These are phyloP conservation scores for Nematocida homosporus DNA, from an alignment of 371 early-diverging fungal genomes.

Conservation along the genomic window DNA sequence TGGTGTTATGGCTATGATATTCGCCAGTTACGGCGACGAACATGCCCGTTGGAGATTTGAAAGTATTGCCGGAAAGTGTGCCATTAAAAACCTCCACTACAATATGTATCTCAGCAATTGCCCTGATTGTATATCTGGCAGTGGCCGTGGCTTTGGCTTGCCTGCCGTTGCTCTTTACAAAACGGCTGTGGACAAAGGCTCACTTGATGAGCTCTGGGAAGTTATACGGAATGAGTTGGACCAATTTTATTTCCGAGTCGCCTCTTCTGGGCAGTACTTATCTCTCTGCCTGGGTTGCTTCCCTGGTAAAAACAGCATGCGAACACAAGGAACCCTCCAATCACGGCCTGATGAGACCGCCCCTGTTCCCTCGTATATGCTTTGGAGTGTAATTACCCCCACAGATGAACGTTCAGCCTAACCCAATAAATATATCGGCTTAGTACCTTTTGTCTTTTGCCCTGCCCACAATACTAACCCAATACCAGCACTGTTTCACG, in stretches of 20 bases:
- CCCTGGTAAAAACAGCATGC: no score
- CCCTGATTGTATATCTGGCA: no score
- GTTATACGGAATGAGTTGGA: no score
- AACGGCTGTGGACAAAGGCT: no score
- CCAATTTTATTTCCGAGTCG: no score
- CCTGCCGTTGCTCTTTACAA: no score
- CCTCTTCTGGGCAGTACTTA: no score
- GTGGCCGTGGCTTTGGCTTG: no score
- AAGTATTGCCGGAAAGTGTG: background rate
- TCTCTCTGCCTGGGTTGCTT: no score
- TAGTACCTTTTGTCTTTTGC: background rate
- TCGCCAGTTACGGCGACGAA: constrained; percentile 1
- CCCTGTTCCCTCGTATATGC: background rate
- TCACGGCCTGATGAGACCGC: background rate
- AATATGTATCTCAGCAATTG: constrained; percentile 21
- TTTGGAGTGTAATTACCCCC: background rate
- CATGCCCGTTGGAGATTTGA: constrained; percentile 16
- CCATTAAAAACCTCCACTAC: constrained; percentile 2
- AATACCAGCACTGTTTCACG: background rate
- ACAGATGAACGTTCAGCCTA: background rate
- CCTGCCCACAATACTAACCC: no score
- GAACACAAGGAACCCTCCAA: background rate
- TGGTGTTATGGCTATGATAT: constrained; percentile 12
- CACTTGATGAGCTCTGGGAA: no score
- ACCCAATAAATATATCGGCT: background rate